Conservation (phyloP, 345 rosid species). For the Bruguiera parviflora region DNA sequence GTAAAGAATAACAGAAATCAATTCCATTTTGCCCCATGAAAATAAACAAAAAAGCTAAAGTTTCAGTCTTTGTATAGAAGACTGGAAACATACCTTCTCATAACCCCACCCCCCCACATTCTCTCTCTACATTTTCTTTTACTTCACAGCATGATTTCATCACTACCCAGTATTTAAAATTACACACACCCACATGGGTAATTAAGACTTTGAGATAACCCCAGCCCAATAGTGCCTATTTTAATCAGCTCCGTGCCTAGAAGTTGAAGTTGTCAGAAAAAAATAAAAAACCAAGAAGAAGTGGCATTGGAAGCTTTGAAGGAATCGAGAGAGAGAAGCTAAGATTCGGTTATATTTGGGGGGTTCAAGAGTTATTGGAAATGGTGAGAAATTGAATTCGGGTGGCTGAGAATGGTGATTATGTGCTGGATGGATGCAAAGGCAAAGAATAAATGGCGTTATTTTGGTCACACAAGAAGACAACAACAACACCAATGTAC, state of each 20-base stretch:
- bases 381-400: conserved; percentile 39
- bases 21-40: conserved; percentile 38
- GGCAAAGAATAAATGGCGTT: conserved; percentile 47
- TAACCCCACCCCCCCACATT: conserved; percentile 19
- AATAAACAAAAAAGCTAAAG: conserved; percentile 45
- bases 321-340: conserved; percentile 20
- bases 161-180: conserved; percentile 60
- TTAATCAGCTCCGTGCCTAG: conserved; percentile 21
- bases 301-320: conserved; percentile 31
- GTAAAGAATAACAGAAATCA: conserved; percentile 44
- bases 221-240: conserved; percentile 34
- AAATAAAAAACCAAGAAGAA: conserved; percentile 19
- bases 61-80: conserved; percentile 56
- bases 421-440: conserved; percentile 40
- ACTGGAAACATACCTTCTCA: conserved; percentile 44
- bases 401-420: conserved; percentile 36
- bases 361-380: conserved; percentile 33
- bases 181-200: conserved; percentile 66
- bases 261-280: conserved; percentile 34
- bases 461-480: conserved; percentile 52
- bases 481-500: conserved; percentile 33
- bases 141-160: conserved; percentile 51
- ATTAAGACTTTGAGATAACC: conserved; percentile 44
- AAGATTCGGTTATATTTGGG: conserved; percentile 12
- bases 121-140: conserved; percentile 14